Evolutionary conservation across 2,329 filamentous ascomycete genomes (phyloP).

Genomic region (Epichloe elymi): DNA sequence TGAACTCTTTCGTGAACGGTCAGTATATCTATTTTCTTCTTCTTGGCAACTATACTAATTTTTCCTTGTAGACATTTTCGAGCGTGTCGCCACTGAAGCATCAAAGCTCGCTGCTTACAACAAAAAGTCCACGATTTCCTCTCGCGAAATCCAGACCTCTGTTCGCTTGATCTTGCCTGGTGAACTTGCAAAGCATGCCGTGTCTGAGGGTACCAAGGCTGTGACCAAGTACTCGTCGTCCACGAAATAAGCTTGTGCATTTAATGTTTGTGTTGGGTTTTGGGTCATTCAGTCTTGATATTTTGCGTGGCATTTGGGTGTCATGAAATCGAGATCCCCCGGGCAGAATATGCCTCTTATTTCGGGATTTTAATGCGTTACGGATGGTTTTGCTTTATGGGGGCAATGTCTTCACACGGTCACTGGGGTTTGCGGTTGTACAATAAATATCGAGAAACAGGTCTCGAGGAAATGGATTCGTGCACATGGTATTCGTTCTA

Average conservation of each 20-base stretch:
- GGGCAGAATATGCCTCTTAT: conserved; percentile 17
- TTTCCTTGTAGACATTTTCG: conserved; percentile 69
- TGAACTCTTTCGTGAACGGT: conserved; percentile 99
- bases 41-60: too few relatives aligned
- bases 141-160: conserved; percentile 97
- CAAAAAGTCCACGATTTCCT: conserved; percentile 99
- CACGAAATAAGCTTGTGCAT: conserved; percentile 69
- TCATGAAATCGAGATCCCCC: conserved; percentile 41
- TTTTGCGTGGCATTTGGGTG: conserved; percentile 44
- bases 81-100: conserved; percentile 96
- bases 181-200: conserved; percentile 98
- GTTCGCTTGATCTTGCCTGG: conserved; percentile 95
- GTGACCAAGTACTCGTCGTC: conserved; percentile 99
- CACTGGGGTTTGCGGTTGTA: conserved; percentile 60
- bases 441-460: conserved; percentile 55
- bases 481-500: conserved; percentile 34
- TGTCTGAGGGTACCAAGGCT: conserved; percentile 98
- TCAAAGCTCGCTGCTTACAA: conserved; percentile 99
- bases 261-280: conserved; percentile 38
- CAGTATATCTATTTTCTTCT: conserved; percentile 21
- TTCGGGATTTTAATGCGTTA: conserved; percentile 59
- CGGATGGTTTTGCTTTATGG: conserved; percentile 54
- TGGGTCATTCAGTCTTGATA: conserved; percentile 37
- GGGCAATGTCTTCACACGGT: conserved; percentile 58
- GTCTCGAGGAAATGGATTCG: conserved; percentile 49